Evolutionary conservation across 768 basidiomycete species (phyloP).

Genomic region (Collybia nuda): DNA sequence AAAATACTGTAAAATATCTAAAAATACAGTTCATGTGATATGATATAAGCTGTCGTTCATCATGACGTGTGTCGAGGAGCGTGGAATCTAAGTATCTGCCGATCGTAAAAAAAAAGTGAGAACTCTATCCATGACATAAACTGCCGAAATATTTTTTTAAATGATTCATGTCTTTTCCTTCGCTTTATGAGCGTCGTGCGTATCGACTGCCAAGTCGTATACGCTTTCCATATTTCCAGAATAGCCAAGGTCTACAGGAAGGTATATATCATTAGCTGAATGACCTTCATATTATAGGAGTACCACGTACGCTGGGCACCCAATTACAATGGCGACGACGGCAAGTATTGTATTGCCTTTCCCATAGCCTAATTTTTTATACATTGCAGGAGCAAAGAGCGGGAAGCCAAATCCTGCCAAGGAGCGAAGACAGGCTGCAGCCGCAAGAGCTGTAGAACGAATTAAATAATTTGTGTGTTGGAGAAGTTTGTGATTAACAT

Average conservation of each 20-base stretch:
- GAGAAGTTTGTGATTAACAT: slow-evolving; percentile 7
- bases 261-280: neutral
- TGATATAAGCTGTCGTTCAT: too few relatives aligned
- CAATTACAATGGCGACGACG: slow-evolving; percentile 51
- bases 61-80: too few relatives aligned
- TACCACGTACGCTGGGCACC: slow-evolving; percentile 53
- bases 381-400: slow-evolving; percentile 75
- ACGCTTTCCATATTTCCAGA: slow-evolving; percentile 33
- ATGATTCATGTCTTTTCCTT: too few relatives aligned
- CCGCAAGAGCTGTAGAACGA: slow-evolving; percentile 52
- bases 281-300: neutral
- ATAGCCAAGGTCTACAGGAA: slow-evolving; percentile 29
- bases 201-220: slow-evolving; percentile 51
- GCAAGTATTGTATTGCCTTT: slow-evolving; percentile 71
- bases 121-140: too few relatives aligned
- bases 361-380: slow-evolving; percentile 62
- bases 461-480: too few relatives aligned
- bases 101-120: too few relatives aligned
- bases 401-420: slow-evolving; percentile 76
- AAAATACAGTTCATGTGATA: too few relatives aligned
- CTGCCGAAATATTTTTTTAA: too few relatives aligned
- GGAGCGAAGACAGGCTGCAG: slow-evolving; percentile 60
- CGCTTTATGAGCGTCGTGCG: slow-evolving; percentile 18
- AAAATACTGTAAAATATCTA: too few relatives aligned
- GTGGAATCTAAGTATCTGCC: too few relatives aligned